Evolutionary conservation across 2,329 filamentous ascomycete genomes (phyloP).

Genomic region (Capronia americana): DNA sequence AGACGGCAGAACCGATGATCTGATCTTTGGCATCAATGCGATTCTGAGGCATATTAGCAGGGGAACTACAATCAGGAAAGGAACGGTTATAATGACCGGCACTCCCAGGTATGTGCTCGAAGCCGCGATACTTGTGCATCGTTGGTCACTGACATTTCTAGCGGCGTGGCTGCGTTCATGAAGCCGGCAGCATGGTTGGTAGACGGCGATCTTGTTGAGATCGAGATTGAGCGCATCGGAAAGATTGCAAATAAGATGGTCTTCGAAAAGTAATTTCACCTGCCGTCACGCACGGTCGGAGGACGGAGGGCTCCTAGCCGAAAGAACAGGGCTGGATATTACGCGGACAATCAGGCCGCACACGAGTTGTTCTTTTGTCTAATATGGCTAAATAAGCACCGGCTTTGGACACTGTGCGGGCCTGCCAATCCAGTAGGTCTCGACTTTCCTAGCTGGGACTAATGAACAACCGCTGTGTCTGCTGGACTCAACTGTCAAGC

Average conservation of each 20-base stretch:
- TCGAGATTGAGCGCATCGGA: constrained; percentile 57
- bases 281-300: not conserved
- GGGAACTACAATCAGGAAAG: constrained; percentile 47
- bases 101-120: constrained; percentile 42
- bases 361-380: not conserved
- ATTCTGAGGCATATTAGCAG: constrained; percentile 46
- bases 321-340: no score
- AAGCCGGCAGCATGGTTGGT: constrained; percentile 48
- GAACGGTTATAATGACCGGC: constrained; percentile 50
- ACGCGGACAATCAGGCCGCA: not conserved
- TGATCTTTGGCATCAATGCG: constrained; percentile 48
- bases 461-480: not conserved
- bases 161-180: constrained; percentile 52
- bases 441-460: not conserved
- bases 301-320: not conserved
- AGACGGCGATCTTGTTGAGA: constrained; percentile 51
- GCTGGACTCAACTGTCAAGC: not conserved
- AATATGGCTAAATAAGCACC: not conserved
- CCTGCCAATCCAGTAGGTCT: not conserved
- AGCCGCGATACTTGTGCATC: not conserved
- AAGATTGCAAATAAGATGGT: constrained; percentile 50
- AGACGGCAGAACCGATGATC: constrained; percentile 45
- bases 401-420: not conserved
- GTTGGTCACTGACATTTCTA: constrained; percentile 8
- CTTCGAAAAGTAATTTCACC: constrained; percentile 16